These are phyloP conservation scores for Camelina hispida DNA, from an alignment of 345 rosid species.

Conservation along the genomic window DNA sequence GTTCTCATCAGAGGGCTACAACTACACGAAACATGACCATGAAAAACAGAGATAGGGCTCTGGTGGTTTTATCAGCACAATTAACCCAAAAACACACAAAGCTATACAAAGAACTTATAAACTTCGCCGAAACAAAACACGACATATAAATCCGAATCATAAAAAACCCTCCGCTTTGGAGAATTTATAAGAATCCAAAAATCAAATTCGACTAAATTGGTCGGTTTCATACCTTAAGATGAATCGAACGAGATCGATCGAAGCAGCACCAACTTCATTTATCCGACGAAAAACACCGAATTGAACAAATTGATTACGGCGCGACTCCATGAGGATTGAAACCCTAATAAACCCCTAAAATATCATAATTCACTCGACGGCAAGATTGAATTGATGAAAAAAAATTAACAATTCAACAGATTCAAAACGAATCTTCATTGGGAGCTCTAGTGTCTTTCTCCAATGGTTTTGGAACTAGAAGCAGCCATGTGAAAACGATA, in stretches of 20 bases:
- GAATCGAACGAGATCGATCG: conserved; percentile 67
- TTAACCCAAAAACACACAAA: background rate
- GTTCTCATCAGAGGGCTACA: too few relatives aligned
- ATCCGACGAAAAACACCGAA: conserved; percentile 59
- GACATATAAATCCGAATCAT: background rate
- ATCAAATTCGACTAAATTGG: background rate
- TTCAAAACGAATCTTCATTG: background rate
- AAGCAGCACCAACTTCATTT: conserved; percentile 64
- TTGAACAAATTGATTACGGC: conserved; percentile 27
- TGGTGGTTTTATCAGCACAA: conserved; percentile 6
- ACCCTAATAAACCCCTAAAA: conserved; percentile 14
- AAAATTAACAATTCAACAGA: background rate
- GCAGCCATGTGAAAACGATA: background rate
- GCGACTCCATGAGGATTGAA: conserved; percentile 29
- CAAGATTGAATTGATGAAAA: conserved; percentile 19
- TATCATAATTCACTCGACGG: conserved; percentile 6
- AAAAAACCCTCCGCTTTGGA: background rate
- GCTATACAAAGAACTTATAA: too few relatives aligned
- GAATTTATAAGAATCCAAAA: background rate
- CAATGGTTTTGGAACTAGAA: background rate
- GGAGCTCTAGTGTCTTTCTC: background rate
- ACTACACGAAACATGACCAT: too few relatives aligned
- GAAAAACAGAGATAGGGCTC: too few relatives aligned
- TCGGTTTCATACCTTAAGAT: conserved; percentile 60
- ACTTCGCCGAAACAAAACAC: background rate